Evolutionary conservation across 1,284 basidiomycete species (phyloP), one percentile per base, ranked within the genome.

Genomic region (Pseudozyma pruni): DNA sequence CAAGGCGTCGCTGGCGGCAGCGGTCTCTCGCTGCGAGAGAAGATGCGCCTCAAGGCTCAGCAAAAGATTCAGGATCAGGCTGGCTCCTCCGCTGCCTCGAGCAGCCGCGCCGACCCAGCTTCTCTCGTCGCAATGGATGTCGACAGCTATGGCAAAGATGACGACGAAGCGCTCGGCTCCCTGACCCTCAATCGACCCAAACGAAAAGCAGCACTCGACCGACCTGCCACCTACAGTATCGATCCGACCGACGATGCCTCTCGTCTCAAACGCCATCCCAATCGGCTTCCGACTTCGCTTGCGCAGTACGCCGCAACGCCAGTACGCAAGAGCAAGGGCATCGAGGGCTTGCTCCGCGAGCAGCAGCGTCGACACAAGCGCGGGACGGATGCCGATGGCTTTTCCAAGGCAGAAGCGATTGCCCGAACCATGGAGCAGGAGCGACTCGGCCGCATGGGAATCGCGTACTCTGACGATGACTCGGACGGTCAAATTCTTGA

Each of bases 401-500:
- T 70, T 32, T 55, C 55, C n/a, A 50, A 52, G 13, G 67, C 67
- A 38, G 67, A 70, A 13, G 67, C 40, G 0, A 70, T 70, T 19
- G 67, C 67, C 13, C 25, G 19, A 3, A 60, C 35, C 48, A 70
- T 70, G 60, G 67, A 70, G 48, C 51, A 53, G 22, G 60, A 70
- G 34, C 50, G 67, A 25, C 46, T 70, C 1, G 43, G 38, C 4
- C 40, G 40, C 19, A 54, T 63, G 42, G 67, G 67, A 16, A 63
- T 70, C 33, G 32, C 58, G 3, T 54, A 44, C 19, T 10, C 34
- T 8, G 35, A 47, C 8, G 32, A 37, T 3, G 23, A 31, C 19
- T n/a, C 20, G 3, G 34, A 43, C 17, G 23, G 31, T 35, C 19
- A 16, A 11, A 37, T 2, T 32, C 6, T 8, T 8, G 10, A 17